A percentile compares a stretch with the other conserved stretches of the same genome.
Conservation (phyloP, 768 basidiomycete genomes). For the Russula sp. region DNA sequence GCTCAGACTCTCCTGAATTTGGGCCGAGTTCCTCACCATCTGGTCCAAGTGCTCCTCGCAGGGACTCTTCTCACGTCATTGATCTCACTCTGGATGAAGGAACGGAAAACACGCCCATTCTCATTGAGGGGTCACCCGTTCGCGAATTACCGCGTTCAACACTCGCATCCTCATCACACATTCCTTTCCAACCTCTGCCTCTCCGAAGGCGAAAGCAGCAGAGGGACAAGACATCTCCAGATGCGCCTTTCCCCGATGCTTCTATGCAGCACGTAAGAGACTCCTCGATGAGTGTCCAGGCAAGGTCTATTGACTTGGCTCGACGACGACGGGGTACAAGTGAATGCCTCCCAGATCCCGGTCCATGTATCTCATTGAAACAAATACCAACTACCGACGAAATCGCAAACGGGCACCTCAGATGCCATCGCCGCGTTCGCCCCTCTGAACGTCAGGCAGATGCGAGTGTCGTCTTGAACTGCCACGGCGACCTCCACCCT, state of each 20-base stretch:
- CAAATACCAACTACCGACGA: neutral
- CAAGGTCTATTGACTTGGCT: neutral
- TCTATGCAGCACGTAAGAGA: conserved; percentile 19
- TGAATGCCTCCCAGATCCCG: neutral
- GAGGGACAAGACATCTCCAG: neutral
- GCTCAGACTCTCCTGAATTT: neutral
- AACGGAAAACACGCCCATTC: conserved; percentile 7
- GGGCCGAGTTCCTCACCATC: neutral
- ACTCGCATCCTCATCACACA: neutral
- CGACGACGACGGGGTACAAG: conserved; percentile 2
- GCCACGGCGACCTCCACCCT: conserved; percentile 9
- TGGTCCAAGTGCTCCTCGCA: neutral
- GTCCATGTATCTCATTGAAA: neutral
- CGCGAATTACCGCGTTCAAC: neutral
- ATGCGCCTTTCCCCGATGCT: conserved; percentile 15
- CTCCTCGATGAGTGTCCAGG: neutral
- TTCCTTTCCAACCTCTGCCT: neutral
- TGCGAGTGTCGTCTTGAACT: neutral
- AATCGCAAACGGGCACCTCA: neutral
- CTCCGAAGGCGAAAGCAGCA: neutral
- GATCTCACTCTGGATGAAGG: conserved; percentile 21
- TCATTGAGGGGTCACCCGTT: conserved; percentile 18
- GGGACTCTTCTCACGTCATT: conserved; percentile 5
- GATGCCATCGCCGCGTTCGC: neutral
- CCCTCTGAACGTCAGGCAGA: conserved; percentile 1